Conservation (phyloP, 306 rosid species). For the Echinosophora koreensis region DNA sequence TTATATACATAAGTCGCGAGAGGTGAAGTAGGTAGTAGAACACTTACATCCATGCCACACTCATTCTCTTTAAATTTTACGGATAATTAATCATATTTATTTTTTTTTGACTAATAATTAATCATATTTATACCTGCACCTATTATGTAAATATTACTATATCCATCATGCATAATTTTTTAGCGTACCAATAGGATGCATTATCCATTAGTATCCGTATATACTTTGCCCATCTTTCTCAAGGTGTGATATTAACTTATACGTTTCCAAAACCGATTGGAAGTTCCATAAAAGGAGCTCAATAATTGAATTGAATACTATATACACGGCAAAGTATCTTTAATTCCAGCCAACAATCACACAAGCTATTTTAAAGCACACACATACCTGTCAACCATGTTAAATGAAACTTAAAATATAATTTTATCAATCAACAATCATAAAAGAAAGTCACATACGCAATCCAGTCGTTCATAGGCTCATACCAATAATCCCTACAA, state of each 20-base stretch:
- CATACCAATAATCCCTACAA: no score
- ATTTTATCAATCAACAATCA: background rate
- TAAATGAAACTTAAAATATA: background rate
- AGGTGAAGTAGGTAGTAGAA: no score
- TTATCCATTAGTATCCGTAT: no score
- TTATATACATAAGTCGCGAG: no score
- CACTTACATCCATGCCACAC: no score
- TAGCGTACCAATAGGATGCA: no score
- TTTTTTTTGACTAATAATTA: no score
- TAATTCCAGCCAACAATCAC: background rate
- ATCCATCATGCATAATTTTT: no score
- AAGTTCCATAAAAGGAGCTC: background rate
- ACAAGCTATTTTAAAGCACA: background rate
- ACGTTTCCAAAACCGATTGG: constrained; percentile 16
- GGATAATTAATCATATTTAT: no score
- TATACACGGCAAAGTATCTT: background rate
- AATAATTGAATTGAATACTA: constrained; percentile 14
- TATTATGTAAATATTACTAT: no score
- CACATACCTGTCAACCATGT: constrained; percentile 13
- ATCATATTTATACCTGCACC: no score
- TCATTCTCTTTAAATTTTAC: no score
- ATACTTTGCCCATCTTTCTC: background rate
- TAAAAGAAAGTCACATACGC: background rate
- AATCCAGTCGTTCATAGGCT: background rate
- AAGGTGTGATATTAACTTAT: background rate